A percentile compares a stretch with the other conserved stretches of the same genome.
Conservation (phyloP, 2,329 filamentous ascomycete species). For the Cladosporium phlei region DNA sequence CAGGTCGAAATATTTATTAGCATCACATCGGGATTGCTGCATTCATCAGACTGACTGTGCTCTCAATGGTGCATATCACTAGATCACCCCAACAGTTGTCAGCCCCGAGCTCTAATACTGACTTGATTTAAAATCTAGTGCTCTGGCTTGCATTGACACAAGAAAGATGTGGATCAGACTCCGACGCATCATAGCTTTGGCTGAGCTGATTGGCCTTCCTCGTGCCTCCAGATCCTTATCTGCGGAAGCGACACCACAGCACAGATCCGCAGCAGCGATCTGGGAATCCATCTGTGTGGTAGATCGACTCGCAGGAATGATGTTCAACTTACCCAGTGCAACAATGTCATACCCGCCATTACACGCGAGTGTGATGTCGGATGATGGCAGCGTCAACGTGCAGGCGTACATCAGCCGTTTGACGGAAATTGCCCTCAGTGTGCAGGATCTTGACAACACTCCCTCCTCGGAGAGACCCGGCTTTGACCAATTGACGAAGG, state of each 20-base stretch:
- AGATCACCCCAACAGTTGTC: too few relatives aligned
- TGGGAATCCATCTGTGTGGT: constrained; percentile 33
- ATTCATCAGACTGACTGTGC: too few relatives aligned
- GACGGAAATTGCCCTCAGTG: constrained; percentile 14
- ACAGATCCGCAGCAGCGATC: constrained; percentile 23
- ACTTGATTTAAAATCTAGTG: constrained; percentile 20
- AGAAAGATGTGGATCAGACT: constrained; percentile 35
- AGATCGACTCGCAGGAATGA: constrained; percentile 27
- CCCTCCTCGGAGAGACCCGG: constrained; percentile 2
- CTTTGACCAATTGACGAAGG: constrained; percentile 17
- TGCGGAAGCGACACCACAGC: not conserved
- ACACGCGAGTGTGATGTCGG: not conserved
- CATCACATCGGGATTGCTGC: too few relatives aligned
- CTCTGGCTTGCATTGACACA: constrained; percentile 32
- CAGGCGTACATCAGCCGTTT: constrained; percentile 15
- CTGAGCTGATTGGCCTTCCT: constrained; percentile 34
- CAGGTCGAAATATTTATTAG: too few relatives aligned
- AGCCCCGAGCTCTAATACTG: too few relatives aligned
- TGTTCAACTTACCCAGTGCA: constrained; percentile 15
- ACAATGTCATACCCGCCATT: constrained; percentile 10
- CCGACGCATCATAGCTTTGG: constrained; percentile 35
- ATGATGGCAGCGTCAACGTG: constrained; percentile 5
- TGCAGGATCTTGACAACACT: constrained; percentile 14
- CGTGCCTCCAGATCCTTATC: not conserved
- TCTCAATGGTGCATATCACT: too few relatives aligned